A percentile compares a stretch with the other conserved stretches of the same genome.
Evolutionary conservation across 768 basidiomycete species (phyloP).

Genomic region (Neoboletus brunneissimus): DNA sequence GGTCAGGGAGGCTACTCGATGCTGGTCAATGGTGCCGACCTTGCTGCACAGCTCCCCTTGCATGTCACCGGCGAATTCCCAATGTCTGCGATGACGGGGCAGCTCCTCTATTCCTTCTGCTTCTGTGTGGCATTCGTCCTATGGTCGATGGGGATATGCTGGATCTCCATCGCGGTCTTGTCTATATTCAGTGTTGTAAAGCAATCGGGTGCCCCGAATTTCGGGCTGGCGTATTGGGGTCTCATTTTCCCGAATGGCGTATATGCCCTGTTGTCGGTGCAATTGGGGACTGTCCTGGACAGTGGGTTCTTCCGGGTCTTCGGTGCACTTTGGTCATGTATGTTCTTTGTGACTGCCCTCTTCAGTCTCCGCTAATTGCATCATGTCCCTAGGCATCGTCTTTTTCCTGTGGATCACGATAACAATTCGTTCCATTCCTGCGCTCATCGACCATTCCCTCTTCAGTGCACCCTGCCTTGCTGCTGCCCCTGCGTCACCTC

Average conservation of each 20-base stretch:
- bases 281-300: constrained; percentile 48
- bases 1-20: constrained; percentile 51
- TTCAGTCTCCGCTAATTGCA: neutral
- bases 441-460: constrained; percentile 44
- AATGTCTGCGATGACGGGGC: constrained; percentile 34
- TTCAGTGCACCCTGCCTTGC: constrained; percentile 46
- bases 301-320: constrained; percentile 50
- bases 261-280: constrained; percentile 47
- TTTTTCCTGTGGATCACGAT: constrained; percentile 43
- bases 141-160: constrained; percentile 56
- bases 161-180: constrained; percentile 45
- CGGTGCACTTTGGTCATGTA: constrained; percentile 53
- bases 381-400: constrained; percentile 33
- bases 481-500: constrained; percentile 7
- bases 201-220: constrained; percentile 35
- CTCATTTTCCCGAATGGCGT: constrained; percentile 56
- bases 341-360: constrained; percentile 14
- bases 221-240: constrained; percentile 53
- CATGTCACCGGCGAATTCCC: constrained; percentile 33
- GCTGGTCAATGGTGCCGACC: constrained; percentile 39
- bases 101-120: constrained; percentile 42
- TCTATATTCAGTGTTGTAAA: constrained; percentile 36
- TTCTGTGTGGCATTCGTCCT: constrained; percentile 47
- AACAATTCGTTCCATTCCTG: constrained; percentile 42
- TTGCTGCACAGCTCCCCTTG: constrained; percentile 35